phyloP scores from a whole-genome alignment of 2,329 filamentous ascomycete species.

The Alternaria ventricosa region DNA sequence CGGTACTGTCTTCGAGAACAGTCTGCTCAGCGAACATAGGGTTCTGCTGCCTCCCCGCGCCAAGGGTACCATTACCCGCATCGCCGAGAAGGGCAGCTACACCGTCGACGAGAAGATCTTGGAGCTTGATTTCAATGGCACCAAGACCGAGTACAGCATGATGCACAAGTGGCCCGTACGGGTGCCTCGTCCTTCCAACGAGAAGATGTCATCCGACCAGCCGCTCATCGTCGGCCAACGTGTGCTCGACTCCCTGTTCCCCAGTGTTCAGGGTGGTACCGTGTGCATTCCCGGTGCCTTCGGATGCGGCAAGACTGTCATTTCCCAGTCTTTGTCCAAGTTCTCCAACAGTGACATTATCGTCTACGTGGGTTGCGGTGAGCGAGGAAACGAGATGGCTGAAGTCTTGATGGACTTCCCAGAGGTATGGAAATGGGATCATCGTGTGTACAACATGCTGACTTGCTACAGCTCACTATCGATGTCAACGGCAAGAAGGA shows the following conservation, averaged over 20 bases:
- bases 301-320: constrained; percentile 99
- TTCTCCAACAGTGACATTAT: constrained; percentile 99
- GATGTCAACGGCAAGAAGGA: constrained; percentile 93
- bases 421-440: constrained; percentile 59
- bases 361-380: constrained; percentile 90
- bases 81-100: constrained; percentile 88
- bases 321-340: constrained; percentile 97
- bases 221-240: constrained; percentile 97
- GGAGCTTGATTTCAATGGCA: constrained; percentile 96
- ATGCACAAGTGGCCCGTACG: constrained; percentile 99
- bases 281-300: constrained; percentile 98
- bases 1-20: constrained; percentile 95
- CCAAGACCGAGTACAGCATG: constrained; percentile 94
- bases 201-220: constrained; percentile 87
- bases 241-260: constrained; percentile 95
- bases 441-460: neutral
- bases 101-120: constrained; percentile 93
- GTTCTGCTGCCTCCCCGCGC: constrained; percentile 90
- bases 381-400: constrained; percentile 99
- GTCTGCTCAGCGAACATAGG: constrained; percentile 89
- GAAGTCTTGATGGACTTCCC: constrained; percentile 99
- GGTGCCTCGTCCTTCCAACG: constrained; percentile 88
- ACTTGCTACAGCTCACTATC: constrained; percentile 73
- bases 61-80: constrained; percentile 88
- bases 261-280: constrained; percentile 94